Percentiles rank a stretch among this genome's conserved stretches.
These are phyloP conservation scores for Amaranthus palmeri DNA, from an alignment of 148 eudicot genomes.

Conservation along the genomic window DNA sequence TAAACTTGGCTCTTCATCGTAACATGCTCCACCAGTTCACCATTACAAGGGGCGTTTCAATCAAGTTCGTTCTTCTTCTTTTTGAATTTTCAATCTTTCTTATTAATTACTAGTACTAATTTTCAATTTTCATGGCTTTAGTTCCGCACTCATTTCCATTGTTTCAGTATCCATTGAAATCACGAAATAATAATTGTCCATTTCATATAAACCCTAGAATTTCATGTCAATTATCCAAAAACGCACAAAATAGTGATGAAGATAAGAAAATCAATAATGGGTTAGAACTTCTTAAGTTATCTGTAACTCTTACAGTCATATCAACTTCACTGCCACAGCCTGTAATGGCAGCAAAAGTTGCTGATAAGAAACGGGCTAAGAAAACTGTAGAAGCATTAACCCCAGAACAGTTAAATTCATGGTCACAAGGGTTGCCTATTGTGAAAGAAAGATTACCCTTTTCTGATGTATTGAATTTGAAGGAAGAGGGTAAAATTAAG, in stretches of 20 bases:
- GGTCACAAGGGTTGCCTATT: slow-evolving; percentile 73
- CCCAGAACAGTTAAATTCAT: slow-evolving; percentile 52
- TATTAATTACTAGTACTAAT: slow-evolving; percentile 1
- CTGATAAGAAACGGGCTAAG: slow-evolving; percentile 53
- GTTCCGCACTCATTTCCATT: slow-evolving; percentile 33
- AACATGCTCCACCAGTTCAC: slow-evolving; percentile 3
- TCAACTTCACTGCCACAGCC: slow-evolving; percentile 62
- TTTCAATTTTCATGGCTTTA: slow-evolving; percentile 32
- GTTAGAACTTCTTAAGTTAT: slow-evolving; percentile 42
- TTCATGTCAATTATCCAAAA: slow-evolving; percentile 27
- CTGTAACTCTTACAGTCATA: slow-evolving; percentile 67
- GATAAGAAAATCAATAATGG: slow-evolving; percentile 16
- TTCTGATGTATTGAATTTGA: slow-evolving; percentile 62
- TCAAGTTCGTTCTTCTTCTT: slow-evolving; percentile 20
- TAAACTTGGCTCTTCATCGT: neutral
- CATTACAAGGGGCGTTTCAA: neutral
- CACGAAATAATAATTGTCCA: slow-evolving; percentile 20
- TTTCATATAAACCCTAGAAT: slow-evolving; percentile 27
- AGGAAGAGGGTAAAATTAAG: slow-evolving; percentile 58
- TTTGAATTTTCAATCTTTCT: slow-evolving; percentile 11
- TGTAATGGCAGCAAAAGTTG: slow-evolving; percentile 54
- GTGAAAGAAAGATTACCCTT: slow-evolving; percentile 54
- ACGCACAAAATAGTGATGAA: slow-evolving; percentile 30
- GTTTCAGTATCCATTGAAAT: slow-evolving; percentile 22
- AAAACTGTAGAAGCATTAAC: slow-evolving; percentile 45